These are phyloP conservation scores for Boletus semigastroideus DNA, from an alignment of 1,284 basidiomycete genomes.

Conservation along the genomic window DNA sequence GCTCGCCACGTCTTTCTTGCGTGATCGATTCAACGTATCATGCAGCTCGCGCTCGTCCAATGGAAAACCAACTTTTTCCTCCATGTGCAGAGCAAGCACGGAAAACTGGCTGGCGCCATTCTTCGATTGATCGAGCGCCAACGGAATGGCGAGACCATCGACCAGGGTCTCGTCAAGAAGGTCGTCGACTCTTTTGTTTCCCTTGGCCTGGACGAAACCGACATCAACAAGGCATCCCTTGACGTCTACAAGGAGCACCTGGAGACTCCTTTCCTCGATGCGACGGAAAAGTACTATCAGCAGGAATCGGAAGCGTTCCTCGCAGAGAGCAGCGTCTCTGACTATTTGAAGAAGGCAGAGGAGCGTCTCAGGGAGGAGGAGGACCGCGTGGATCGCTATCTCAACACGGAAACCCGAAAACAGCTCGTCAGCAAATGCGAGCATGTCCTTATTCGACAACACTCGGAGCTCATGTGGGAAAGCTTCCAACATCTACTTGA, in stretches of 20 bases:
- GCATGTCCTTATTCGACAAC: constrained; percentile 87
- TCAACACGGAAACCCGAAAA: constrained; percentile 87
- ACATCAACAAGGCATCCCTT: constrained; percentile 89
- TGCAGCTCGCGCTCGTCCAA: constrained; percentile 89
- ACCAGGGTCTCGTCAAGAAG: constrained; percentile 92
- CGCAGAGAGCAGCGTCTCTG: constrained; percentile 87
- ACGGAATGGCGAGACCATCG: constrained; percentile 92
- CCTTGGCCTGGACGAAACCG: constrained; percentile 89
- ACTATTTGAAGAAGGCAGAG: constrained; percentile 97
- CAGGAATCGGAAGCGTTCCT: constrained; percentile 91
- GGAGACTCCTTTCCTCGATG: constrained; percentile 85
- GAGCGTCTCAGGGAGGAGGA: constrained; percentile 92
- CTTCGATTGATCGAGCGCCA: constrained; percentile 90
- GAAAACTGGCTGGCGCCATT: constrained; percentile 85
- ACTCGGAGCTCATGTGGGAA: constrained; percentile 88
- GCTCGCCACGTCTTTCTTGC: neutral
- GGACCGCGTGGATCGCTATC: constrained; percentile 92
- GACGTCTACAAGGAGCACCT: constrained; percentile 95
- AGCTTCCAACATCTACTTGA: constrained; percentile 94
- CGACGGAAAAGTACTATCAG: constrained; percentile 91
- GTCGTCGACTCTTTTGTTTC: constrained; percentile 97
- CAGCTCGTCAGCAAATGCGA: constrained; percentile 90
- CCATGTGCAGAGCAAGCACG: constrained; percentile 78
- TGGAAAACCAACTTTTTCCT: constrained; percentile 95
- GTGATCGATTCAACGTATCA: constrained; percentile 7